phyloP scores from a whole-genome alignment of 2,329 filamentous ascomycete species.

The Gliomastix tumulicola region DNA sequence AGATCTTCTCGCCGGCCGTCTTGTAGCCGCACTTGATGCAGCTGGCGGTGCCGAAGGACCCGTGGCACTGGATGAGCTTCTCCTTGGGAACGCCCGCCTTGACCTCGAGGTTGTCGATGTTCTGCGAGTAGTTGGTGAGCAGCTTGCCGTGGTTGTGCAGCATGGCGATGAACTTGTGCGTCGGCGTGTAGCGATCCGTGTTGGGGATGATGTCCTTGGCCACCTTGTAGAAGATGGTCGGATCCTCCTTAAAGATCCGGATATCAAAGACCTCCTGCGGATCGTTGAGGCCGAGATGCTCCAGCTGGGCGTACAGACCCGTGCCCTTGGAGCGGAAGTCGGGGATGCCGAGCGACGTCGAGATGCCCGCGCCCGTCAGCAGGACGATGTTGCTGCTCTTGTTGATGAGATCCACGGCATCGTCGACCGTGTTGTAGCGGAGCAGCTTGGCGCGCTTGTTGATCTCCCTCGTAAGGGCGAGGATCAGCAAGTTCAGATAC shows the following conservation, averaged over 20 bases:
- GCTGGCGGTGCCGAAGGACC: constrained; percentile 86
- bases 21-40: constrained; percentile 76
- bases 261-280: constrained; percentile 97
- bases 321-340: constrained; percentile 94
- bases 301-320: constrained; percentile 82
- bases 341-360: constrained; percentile 91
- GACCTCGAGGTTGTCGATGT: constrained; percentile 93
- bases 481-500: constrained; percentile 67
- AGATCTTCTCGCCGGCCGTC: constrained; percentile 70
- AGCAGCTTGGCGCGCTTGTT: constrained; percentile 73
- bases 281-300: constrained; percentile 69
- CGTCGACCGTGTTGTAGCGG: constrained; percentile 78
- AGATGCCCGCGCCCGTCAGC: constrained; percentile 92
- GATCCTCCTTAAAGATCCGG: constrained; percentile 75
- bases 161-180: constrained; percentile 87
- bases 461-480: constrained; percentile 74
- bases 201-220: constrained; percentile 85
- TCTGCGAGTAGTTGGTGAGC: constrained; percentile 96
- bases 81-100: constrained; percentile 74
- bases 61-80: constrained; percentile 92
- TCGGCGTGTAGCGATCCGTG: constrained; percentile 76
- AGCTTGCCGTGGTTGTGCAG: constrained; percentile 84
- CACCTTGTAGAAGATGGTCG: constrained; percentile 82
- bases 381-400: constrained; percentile 80
- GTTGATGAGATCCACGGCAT: constrained; percentile 73